Evolutionary conservation across 305 asterid species (phyloP), one percentile per base, ranked within the genome.

Genomic region (Fraxinus platypoda): DNA sequence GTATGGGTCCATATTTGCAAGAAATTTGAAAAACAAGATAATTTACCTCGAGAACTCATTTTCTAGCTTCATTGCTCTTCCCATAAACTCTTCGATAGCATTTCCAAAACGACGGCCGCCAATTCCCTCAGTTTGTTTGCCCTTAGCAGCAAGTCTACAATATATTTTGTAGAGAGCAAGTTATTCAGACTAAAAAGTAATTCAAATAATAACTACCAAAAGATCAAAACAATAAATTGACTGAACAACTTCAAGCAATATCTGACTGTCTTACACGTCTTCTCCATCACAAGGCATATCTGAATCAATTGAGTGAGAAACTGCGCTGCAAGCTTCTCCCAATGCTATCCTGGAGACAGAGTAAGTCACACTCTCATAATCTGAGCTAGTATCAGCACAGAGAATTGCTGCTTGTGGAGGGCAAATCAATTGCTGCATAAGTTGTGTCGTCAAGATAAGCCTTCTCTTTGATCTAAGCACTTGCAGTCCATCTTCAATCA

Each of bases 361-460:
- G 87, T 92, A 94, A 41, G 84, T 85, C 81, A 87, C 83, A 82
- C 76, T 83, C 82, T 88, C 92, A 76, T 78, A 85, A 62, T 78
- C 83, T 54, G 81, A 74, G 74, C 83, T 85, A 74, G 90, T 88
- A 84, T 91, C 91, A 46, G 83, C 75, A 73, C 91, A 87, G 76
- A 92, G 89, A 82, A 92, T 83, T 77, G 83, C 82, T 35, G 88
- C 86, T 43, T 89, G 89, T 33, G 96, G 85, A 77, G 96, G 88
- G 80, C 75, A 88, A 85, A 93, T 76, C 78, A 94, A 83, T 85
- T 93, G 95, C 90, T 94, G 94, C 94, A 93, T 91, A 75, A 94
- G 98, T 62, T 89, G 94, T 25, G 97, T 89, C 26, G 93, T 87
- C 88, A 89, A 83, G 76, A 89, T 75, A 87, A 91, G 92, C 91